These are phyloP conservation scores for Penicillium cosmopolitanum DNA, from an alignment of 495 filamentous ascomycete genomes.

Conservation along the genomic window DNA sequence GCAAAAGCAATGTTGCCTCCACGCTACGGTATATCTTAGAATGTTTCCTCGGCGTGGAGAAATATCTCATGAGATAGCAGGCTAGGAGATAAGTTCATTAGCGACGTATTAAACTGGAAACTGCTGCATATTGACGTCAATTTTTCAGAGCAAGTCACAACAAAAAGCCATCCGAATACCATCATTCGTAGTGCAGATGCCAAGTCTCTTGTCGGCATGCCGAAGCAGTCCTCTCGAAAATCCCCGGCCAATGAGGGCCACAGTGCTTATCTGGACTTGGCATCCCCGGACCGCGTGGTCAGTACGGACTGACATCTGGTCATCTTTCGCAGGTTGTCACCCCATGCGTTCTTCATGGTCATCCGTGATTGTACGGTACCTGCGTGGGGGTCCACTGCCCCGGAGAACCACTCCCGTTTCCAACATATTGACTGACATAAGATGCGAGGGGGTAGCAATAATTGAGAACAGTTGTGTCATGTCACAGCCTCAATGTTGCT, in stretches of 20 bases:
- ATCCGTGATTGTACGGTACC: constrained; percentile 1
- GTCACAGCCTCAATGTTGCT: too few species aligned
- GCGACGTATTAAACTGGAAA: neutral
- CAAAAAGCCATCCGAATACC: neutral
- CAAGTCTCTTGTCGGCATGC: constrained; percentile 30
- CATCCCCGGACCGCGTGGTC: neutral
- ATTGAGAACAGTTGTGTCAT: neutral
- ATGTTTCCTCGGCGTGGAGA: neutral
- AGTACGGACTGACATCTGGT: neutral
- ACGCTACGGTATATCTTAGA: neutral
- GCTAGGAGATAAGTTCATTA: constrained; percentile 17
- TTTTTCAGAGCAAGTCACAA: neutral
- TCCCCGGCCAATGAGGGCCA: constrained; percentile 30
- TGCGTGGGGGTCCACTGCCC: constrained; percentile 11
- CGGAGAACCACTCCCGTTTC: neutral
- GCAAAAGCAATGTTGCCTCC: neutral
- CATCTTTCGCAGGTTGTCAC: constrained; percentile 6
- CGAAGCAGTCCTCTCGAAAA: constrained; percentile 14
- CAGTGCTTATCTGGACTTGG: constrained; percentile 32
- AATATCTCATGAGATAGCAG: constrained; percentile 2
- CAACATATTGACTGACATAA: neutral
- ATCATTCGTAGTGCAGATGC: constrained; percentile 7
- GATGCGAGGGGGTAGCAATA: neutral
- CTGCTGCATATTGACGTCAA: constrained; percentile 10
- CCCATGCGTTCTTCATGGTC: constrained; percentile 19